Evolutionary conservation across 2,329 filamentous ascomycete species (phyloP).

Genomic region (Alternaria atra): DNA sequence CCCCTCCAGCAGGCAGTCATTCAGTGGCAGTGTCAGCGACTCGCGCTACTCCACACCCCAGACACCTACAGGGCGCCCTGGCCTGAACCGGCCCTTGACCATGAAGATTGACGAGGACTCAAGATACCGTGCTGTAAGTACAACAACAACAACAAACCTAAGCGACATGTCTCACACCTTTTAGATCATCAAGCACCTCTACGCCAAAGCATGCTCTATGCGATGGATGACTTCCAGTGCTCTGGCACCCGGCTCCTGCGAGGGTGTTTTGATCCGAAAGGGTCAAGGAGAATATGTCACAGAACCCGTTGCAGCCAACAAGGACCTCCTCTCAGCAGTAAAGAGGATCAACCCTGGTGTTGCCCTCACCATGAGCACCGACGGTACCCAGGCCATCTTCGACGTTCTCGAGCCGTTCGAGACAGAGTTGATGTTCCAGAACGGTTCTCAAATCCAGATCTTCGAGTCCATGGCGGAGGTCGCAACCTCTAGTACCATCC

Average conservation of each 20-base stretch:
- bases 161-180: not conserved
- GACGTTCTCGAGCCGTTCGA: slow-evolving; percentile 53
- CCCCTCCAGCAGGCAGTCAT: slow-evolving; percentile 22
- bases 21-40: slow-evolving; percentile 18
- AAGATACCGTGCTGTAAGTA: slow-evolving; percentile 34
- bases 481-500: slow-evolving; percentile 62
- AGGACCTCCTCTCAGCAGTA: slow-evolving; percentile 54
- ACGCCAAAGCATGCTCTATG: slow-evolving; percentile 36
- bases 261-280: slow-evolving; percentile 78
- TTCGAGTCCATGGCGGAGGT: slow-evolving; percentile 57
- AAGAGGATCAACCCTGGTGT: slow-evolving; percentile 58
- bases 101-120: slow-evolving; percentile 37
- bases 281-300: slow-evolving; percentile 72
- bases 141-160: not conserved
- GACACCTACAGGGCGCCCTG: slow-evolving; percentile 16
- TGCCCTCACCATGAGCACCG: slow-evolving; percentile 60
- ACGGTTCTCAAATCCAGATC: slow-evolving; percentile 59
- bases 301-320: slow-evolving; percentile 53
- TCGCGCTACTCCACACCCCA: slow-evolving; percentile 16
- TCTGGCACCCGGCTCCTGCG: slow-evolving; percentile 20
- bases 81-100: slow-evolving; percentile 22
- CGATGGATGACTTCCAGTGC: slow-evolving; percentile 30
- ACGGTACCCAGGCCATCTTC: slow-evolving; percentile 59
- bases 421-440: slow-evolving; percentile 51
- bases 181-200: slow-evolving; percentile 42